Evolutionary conservation across 805 yeast species (phyloP), one percentile per base, ranked within the genome.

Genomic region (Middelhovenomyces tepae): DNA sequence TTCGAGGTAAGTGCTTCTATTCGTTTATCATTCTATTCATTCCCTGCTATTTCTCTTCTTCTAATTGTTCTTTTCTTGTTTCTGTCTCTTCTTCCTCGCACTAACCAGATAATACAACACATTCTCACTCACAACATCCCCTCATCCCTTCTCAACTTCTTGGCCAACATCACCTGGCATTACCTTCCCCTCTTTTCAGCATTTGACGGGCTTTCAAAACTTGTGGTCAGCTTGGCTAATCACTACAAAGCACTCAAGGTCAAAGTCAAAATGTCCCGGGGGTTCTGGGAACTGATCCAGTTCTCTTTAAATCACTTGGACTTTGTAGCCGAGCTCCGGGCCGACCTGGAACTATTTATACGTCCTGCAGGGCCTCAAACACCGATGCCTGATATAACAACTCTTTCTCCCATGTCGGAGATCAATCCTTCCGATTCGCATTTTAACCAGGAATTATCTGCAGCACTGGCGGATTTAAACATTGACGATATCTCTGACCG

Each of bases 61-160:
- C n/a, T n/a, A n/a, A n/a, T n/a, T n/a, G n/a, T n/a, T n/a, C n/a
- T n/a, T n/a, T n/a, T n/a, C n/a, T n/a, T n/a, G n/a, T n/a, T n/a
- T n/a, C n/a, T n/a, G n/a, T n/a, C n/a, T n/a, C n/a, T n/a, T n/a
- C n/a, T n/a, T n/a, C n/a, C n/a, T n/a, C n/a, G n/a, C n/a, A n/a
- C n/a, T n/a, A n/a, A n/a, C n/a, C n/a, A n/a, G n/a, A n/a, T n/a
- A n/a, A n/a, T n/a, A n/a, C n/a, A n/a, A n/a, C n/a, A n/a, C n/a
- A n/a, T n/a, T n/a, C n/a, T n/a, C n/a, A n/a, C n/a, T n/a, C n/a
- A n/a, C n/a, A n/a, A n/a, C n/a, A n/a, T n/a, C n/a, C n/a, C n/a
- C n/a, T n/a, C n/a, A n/a, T n/a, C n/a, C n/a, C n/a, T n/a, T n/a
- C 55, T 58, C 23, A 61, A 57, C 32, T 67, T 67, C 40, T 62